Evolutionary conservation across 768 basidiomycete genomes (phyloP).

Genomic region (Termitomyces eurrhizus): DNA sequence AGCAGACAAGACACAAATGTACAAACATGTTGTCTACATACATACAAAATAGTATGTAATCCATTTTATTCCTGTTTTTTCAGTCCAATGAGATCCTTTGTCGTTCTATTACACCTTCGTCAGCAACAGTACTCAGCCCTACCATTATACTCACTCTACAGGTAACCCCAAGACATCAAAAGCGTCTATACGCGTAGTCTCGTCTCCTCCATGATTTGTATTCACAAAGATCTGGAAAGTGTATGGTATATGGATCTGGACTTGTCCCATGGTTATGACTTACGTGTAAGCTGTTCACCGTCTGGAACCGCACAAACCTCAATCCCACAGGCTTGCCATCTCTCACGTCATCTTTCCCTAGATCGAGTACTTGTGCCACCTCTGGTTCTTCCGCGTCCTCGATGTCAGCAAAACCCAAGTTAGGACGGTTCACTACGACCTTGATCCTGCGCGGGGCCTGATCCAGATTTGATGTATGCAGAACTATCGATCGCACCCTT

Average conservation of each 20-base stretch:
- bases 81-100: conserved; percentile 30
- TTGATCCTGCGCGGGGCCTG: conserved; percentile 62
- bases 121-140: not conserved
- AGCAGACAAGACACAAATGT: not conserved
- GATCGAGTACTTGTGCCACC: conserved; percentile 54
- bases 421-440: conserved; percentile 54
- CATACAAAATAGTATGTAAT: not conserved
- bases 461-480: conserved; percentile 34
- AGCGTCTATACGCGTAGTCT: conserved; percentile 63
- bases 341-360: conserved; percentile 44
- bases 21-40: not conserved
- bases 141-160: conserved; percentile 43
- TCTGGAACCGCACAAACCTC: conserved; percentile 68
- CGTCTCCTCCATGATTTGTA: conserved; percentile 60
- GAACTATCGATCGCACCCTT: conserved; percentile 53
- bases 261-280: conserved; percentile 18
- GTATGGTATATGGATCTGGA: not conserved
- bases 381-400: conserved; percentile 45
- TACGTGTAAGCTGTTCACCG: conserved; percentile 63
- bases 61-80: conserved; percentile 20
- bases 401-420: conserved; percentile 65
- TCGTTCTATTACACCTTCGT: conserved; percentile 22
- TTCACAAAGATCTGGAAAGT: conserved; percentile 60
- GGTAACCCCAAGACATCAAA: conserved; percentile 62
- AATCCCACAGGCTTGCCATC: conserved; percentile 48